Evolutionary conservation across 2,329 filamentous ascomycete species (phyloP), one percentile per base, ranked within the genome.

Genomic region (Harringtonia lauricola): DNA sequence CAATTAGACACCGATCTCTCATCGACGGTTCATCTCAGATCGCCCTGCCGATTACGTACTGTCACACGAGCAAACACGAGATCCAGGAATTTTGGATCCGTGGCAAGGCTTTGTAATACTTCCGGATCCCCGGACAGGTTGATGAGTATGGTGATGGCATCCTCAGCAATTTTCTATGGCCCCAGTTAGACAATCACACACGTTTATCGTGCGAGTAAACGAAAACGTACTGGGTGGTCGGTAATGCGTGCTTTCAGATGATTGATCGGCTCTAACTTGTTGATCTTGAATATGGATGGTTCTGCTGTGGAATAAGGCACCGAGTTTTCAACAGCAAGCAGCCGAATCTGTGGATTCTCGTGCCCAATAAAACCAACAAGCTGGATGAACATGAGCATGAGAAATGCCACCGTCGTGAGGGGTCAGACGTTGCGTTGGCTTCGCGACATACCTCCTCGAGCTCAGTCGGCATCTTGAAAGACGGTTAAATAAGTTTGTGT

Each of bases 321-420:
- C 30, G 95, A 72, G 54, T 94, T 85, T 62, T 95, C 88, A 43
- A 82, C 79, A 39, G 89, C 89, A 52, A 90, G 74, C 60, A 86
- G 80, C 54, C 92, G 80, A 51, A 96, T 87, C 60, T 95, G 85
- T 35, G 87, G 86, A 60, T 94, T 95, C 47, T 86, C 86, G 65
- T 94, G 83, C 63, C 86, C 83, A 47, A 96, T 84, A 64, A 96
- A 95, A 60, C 88, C 87, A 49, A 95, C 87, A 43, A 95, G 79
- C 86, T 94, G 54, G 39, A 24, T 40, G 9, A 17, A 17, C 24
- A 26, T 43, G 33, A 41, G 42, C 48, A 28, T 28, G 24, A 26
- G 15, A 12, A 10, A 22, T 17, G 2, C 9, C 15, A 31, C 8
- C 10, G 10, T 5, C 18, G 13, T 7, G 33, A 17, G 17, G 7